Conservation (phyloP, 352 stramenopile species). For the Pythium oligandrum region DNA sequence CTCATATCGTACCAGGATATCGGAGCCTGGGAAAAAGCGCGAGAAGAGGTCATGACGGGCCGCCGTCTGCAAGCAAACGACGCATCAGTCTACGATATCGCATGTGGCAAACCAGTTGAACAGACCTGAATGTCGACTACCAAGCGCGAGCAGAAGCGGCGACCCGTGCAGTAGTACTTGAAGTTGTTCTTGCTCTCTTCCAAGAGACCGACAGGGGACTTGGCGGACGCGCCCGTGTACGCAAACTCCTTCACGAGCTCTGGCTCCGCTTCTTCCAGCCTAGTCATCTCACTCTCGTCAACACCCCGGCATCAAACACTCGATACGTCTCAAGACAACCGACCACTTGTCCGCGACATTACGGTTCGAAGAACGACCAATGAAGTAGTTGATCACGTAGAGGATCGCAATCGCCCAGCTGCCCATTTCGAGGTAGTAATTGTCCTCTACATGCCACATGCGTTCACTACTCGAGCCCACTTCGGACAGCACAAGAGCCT, state of each 20-base stretch:
- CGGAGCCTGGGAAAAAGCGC: background rate
- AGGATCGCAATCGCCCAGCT: constrained; percentile 41
- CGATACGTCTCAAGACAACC: constrained; percentile 1
- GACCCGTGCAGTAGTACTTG: constrained; percentile 84
- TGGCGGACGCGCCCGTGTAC: constrained; percentile 60
- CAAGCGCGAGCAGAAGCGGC: constrained; percentile 72
- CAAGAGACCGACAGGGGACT: constrained; percentile 54
- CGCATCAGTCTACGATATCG: background rate
- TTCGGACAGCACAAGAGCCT: too few species aligned
- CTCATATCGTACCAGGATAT: constrained; percentile 39
- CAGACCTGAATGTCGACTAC: constrained; percentile 56
- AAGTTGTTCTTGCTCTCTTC: constrained; percentile 74
- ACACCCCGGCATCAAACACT: background rate
- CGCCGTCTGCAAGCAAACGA: constrained; percentile 24
- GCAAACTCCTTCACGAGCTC: constrained; percentile 64
- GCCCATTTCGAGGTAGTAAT: constrained; percentile 40
- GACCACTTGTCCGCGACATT: constrained; percentile 64
- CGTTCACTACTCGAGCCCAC: too few species aligned
- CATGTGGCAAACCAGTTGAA: background rate
- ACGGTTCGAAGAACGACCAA: constrained; percentile 65
- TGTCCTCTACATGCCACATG: constrained; percentile 5
- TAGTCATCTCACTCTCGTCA: constrained; percentile 9
- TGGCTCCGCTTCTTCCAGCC: constrained; percentile 62
- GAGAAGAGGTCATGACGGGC: constrained; percentile 65
- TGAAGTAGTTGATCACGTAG: constrained; percentile 55